These are phyloP conservation scores for Xylariaceae sp. DNA, from an alignment of 2,329 filamentous ascomycete genomes.

Conservation along the genomic window DNA sequence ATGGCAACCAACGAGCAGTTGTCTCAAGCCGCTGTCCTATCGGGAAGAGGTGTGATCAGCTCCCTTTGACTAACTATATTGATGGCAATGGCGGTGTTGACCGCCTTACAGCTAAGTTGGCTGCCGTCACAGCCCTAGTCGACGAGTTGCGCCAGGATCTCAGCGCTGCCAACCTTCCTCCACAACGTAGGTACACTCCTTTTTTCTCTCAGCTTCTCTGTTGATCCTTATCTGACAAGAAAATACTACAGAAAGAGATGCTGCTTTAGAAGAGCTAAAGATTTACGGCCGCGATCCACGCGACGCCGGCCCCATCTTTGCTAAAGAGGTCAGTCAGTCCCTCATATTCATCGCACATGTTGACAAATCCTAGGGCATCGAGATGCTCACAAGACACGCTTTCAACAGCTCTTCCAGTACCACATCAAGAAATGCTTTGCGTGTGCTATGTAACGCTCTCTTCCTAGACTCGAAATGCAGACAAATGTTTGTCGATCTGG, in stretches of 20 bases:
- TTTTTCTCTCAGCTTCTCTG: neutral
- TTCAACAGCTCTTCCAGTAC: slow-evolving; percentile 62
- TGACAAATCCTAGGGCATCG: slow-evolving; percentile 59
- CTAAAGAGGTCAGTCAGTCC: slow-evolving; percentile 55
- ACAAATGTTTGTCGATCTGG: slow-evolving; percentile 69
- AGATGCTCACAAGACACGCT: slow-evolving; percentile 66
- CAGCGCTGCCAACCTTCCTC: slow-evolving; percentile 51
- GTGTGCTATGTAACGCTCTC: slow-evolving; percentile 82
- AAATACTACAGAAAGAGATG: slow-evolving; percentile 49
- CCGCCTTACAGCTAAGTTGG: slow-evolving; percentile 55
- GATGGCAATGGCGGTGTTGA: slow-evolving; percentile 5
- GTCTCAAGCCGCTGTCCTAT: slow-evolving; percentile 23
- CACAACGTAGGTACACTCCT: slow-evolving; percentile 49
- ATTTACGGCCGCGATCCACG: slow-evolving; percentile 68
- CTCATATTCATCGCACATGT: slow-evolving; percentile 3
- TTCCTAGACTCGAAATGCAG: slow-evolving; percentile 65
- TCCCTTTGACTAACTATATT: slow-evolving; percentile 26
- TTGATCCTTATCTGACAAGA: slow-evolving; percentile 10
- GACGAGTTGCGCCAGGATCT: slow-evolving; percentile 60
- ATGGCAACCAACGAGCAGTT: slow-evolving; percentile 21
- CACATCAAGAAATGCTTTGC: slow-evolving; percentile 70
- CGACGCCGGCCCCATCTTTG: slow-evolving; percentile 79
- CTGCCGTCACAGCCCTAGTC: slow-evolving; percentile 63
- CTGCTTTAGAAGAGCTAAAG: slow-evolving; percentile 67
- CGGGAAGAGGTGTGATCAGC: slow-evolving; percentile 45